phyloP scores from a whole-genome alignment of 2,329 filamentous ascomycete genomes.

The Fusarium sp. region DNA sequence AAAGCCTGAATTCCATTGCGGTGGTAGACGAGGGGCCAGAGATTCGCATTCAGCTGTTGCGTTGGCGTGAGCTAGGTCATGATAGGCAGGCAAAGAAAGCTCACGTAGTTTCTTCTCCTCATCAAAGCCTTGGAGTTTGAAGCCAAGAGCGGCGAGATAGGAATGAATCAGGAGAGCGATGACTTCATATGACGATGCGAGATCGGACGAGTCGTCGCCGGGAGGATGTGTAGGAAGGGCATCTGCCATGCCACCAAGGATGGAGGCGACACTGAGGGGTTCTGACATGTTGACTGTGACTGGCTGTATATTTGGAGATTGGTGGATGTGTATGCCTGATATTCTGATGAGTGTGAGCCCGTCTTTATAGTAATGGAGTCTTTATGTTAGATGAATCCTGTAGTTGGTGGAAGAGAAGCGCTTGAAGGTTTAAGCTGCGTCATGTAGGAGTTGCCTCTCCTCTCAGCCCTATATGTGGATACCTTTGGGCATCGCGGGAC shows the following conservation, averaged over 20 bases:
- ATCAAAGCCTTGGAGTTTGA: slow-evolving; percentile 85
- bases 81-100: slow-evolving; percentile 25
- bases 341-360: neutral
- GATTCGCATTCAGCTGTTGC: slow-evolving; percentile 63
- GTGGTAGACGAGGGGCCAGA: slow-evolving; percentile 75
- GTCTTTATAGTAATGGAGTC: neutral
- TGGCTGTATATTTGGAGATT: neutral
- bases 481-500: slow-evolving; percentile 26
- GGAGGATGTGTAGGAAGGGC: slow-evolving; percentile 69
- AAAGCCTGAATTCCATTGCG: slow-evolving; percentile 83
- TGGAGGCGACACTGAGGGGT: slow-evolving; percentile 52
- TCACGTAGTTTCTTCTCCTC: slow-evolving; percentile 83
- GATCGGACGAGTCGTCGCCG: slow-evolving; percentile 70
- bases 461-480: slow-evolving; percentile 52
- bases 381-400: slow-evolving; percentile 7
- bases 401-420: slow-evolving; percentile 2
- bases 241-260: slow-evolving; percentile 71
- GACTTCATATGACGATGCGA: slow-evolving; percentile 84
- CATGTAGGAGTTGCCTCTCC: slow-evolving; percentile 49
- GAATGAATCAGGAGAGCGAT: slow-evolving; percentile 88
- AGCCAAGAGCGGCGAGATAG: slow-evolving; percentile 84
- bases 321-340: neutral
- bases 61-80: slow-evolving; percentile 24
- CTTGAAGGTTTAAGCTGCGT: slow-evolving; percentile 33
- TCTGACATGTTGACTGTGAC: slow-evolving; percentile 44